Conservation (phyloP, 2,329 filamentous ascomycete genomes). For the Aureobasidium sp. region DNA sequence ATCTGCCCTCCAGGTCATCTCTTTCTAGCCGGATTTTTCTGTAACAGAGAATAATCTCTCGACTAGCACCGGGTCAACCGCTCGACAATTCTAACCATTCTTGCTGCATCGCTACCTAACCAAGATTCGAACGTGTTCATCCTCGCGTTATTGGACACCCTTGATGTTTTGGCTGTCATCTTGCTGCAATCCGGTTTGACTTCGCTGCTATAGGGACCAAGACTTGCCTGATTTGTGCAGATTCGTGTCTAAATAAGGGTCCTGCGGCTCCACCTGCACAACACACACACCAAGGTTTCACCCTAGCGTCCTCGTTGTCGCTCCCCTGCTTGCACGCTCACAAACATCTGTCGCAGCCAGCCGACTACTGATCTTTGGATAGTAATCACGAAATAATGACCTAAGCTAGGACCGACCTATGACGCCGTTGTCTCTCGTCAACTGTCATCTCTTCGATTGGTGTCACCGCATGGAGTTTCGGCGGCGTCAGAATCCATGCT, state of each 20-base stretch:
- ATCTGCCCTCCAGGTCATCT: constrained; percentile 6
- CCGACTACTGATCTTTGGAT: neutral
- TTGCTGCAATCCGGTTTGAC: neutral
- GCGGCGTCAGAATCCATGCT: neutral
- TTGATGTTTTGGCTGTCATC: neutral
- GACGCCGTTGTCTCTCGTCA: neutral
- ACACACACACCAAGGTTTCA: constrained; percentile 6
- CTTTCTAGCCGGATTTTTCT: constrained; percentile 2
- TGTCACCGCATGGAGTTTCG: neutral
- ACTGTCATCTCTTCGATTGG: neutral
- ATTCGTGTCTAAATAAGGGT: neutral
- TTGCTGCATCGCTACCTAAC: neutral
- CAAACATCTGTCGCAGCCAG: neutral
- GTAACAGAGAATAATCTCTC: neutral
- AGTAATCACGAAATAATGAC: neutral
- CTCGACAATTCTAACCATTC: neutral
- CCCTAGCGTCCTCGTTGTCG: neutral
- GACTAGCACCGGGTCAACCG: constrained; percentile 1
- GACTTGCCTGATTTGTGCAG: neutral
- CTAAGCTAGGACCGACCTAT: neutral
- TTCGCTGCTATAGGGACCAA: neutral
- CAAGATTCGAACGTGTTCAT: neutral
- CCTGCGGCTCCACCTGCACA: neutral
- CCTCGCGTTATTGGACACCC: neutral
- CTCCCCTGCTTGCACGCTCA: neutral